phyloP scores from a whole-genome alignment of 257 asterid species.

The Solanum corneliomulleri region DNA sequence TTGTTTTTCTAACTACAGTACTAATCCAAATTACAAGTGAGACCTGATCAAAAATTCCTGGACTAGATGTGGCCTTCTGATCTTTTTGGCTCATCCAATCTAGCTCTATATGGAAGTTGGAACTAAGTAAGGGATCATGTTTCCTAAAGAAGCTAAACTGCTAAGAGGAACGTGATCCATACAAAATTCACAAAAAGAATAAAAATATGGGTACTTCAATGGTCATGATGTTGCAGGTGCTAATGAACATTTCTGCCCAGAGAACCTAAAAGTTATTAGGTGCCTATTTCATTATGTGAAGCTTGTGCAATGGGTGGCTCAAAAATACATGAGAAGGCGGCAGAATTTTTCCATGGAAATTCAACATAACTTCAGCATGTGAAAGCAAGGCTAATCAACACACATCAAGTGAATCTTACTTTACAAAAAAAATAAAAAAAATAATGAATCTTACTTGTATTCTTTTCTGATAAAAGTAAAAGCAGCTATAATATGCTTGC shows the following conservation, averaged over 20 bases:
- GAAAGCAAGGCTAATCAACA: neutral
- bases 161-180: neutral
- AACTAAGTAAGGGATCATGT: neutral
- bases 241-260: neutral
- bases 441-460: constrained; percentile 41
- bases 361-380: neutral
- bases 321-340: neutral
- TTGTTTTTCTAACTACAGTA: neutral
- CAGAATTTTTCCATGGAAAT: neutral
- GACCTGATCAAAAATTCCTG: neutral
- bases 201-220: neutral
- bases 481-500: constrained; percentile 50
- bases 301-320: neutral
- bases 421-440: neutral
- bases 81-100: neutral
- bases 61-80: neutral
- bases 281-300: neutral
- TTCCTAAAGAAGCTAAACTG: neutral
- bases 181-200: neutral
- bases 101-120: neutral
- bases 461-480: constrained; percentile 53
- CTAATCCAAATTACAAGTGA: neutral
- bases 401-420: constrained; percentile 33
- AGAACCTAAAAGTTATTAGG: neutral
- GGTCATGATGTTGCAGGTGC: neutral